phyloP scores from a whole-genome alignment of 768 basidiomycete species.

The Hypholoma sublateritium region DNA sequence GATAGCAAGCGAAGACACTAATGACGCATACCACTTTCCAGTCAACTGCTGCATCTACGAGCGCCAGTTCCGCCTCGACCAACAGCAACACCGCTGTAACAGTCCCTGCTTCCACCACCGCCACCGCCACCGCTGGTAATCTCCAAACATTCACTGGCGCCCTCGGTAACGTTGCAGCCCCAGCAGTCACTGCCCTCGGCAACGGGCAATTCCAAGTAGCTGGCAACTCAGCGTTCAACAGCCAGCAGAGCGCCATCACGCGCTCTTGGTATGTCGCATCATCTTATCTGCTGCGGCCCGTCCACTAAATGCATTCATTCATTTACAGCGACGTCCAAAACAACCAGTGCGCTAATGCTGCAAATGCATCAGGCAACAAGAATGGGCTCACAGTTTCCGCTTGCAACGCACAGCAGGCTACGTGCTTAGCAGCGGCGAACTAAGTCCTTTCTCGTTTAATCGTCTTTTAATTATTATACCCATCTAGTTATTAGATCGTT shows the following conservation, averaged over 20 bases:
- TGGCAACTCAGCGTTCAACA: slow-evolving; percentile 48
- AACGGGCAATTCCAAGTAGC: slow-evolving; percentile 49
- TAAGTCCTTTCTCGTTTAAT: background rate
- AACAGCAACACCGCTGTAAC: slow-evolving; percentile 6
- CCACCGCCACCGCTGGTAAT: slow-evolving; percentile 29
- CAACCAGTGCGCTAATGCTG: slow-evolving; percentile 58
- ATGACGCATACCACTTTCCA: background rate
- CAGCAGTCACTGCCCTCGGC: slow-evolving; percentile 39
- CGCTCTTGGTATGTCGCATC: slow-evolving; percentile 43
- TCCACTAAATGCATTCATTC: background rate
- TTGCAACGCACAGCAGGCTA: slow-evolving; percentile 44
- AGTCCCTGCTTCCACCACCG: slow-evolving; percentile 1
- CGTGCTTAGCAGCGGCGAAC: slow-evolving; percentile 33
- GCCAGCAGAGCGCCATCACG: slow-evolving; percentile 40
- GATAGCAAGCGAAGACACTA: too few species aligned
- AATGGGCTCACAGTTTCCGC: slow-evolving; percentile 45
- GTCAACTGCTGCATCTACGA: slow-evolving; percentile 7
- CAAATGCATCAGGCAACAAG: slow-evolving; percentile 50
- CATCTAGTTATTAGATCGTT: background rate
- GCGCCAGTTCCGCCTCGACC: slow-evolving; percentile 8
- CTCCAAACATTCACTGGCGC: slow-evolving; percentile 50
- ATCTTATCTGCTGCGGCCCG: background rate
- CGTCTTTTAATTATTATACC: background rate
- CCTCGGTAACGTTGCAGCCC: slow-evolving; percentile 46
- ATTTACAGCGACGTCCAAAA: slow-evolving; percentile 49